Conservation (phyloP, 1,139 yeast genomes). For the Zygotorulaspora mrakii region DNA sequence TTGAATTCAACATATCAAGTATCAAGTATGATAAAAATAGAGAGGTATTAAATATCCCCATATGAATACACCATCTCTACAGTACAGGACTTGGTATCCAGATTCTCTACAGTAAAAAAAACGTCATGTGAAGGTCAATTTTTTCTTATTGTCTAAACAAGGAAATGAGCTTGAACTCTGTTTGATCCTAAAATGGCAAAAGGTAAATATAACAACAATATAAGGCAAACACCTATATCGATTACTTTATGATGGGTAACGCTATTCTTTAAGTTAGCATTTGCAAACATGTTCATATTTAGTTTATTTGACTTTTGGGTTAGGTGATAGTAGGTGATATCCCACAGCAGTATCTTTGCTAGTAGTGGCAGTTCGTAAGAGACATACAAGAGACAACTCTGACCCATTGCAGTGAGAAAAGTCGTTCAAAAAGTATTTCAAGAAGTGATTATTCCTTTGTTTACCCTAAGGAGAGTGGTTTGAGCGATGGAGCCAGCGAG, state of each 20-base stretch:
- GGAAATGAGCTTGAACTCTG: neutral
- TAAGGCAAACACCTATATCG: neutral
- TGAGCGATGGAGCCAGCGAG: slow-evolving; percentile 11
- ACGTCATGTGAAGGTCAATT: no score
- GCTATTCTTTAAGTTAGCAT: neutral
- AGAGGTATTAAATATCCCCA: slow-evolving; percentile 16
- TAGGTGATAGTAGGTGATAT: no score
- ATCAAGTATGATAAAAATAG: slow-evolving; percentile 16
- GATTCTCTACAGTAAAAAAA: no score
- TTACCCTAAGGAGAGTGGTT: no score
- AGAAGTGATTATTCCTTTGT: no score
- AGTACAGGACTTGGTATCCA: no score
- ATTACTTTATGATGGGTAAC: neutral
- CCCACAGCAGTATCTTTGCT: no score
- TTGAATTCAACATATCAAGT: slow-evolving; percentile 4
- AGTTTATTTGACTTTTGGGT: no score
- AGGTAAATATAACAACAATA: slow-evolving; percentile 1
- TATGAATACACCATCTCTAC: no score
- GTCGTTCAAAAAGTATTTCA: no score
- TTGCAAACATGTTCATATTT: neutral
- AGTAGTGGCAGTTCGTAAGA: no score
- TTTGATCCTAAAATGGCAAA: neutral
- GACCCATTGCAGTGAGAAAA: neutral
- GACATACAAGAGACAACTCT: no score
- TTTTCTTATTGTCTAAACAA: neutral